Evolutionary conservation across 495 filamentous ascomycete species (phyloP), one percentile per base, ranked within the genome.

Genomic region (Annulohypoxylon stygium): DNA sequence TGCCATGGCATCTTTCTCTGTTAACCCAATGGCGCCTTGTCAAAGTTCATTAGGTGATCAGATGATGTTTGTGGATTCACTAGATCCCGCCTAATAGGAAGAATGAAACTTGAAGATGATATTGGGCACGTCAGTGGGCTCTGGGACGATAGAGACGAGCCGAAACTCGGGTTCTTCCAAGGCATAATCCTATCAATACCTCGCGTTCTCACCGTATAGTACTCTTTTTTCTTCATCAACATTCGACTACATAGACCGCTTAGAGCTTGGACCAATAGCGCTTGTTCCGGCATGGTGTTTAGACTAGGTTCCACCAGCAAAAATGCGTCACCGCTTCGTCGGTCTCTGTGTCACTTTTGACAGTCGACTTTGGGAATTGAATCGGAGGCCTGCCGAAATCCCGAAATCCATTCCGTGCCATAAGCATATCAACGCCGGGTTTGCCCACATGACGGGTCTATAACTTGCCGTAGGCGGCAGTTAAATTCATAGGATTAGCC

Each of bases 291-390:
- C 14, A 43, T 68, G 64, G 59, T 53, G 26, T 51, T 68, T 59
- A 68, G 34, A 73, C 70, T 58, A 59, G 64, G 64, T 73, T 73
- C 59, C 43, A 60, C 59, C 63, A 43, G 50, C 41, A 39, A 41
- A 50, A 12, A 14, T 57, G 43, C 50, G 23, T 47, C 20, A 62
- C 41, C 70, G 55, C 53, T 10, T 47, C 23, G 37, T 60, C 30
- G 63, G 9, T 50, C 36, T 45, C 23, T 51, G 58, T 41, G 39
- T 30, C 58, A 12, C 41, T 61, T 30, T 26, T 16, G 9, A 25
- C 25, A 48, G 34, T 33, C 25, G 23, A 41, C n/a, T 58, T 23
- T 57, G 23, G 9, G 11, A 58, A 18, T 18, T 12, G n/a, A 4
- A 30, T 53, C 39, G 18, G 53, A 61, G 36, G 18, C 11, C 20